These are phyloP conservation scores for Cyclospora cayetanensis DNA, from an alignment of 169 alveolate species.

Conservation along the genomic window DNA sequence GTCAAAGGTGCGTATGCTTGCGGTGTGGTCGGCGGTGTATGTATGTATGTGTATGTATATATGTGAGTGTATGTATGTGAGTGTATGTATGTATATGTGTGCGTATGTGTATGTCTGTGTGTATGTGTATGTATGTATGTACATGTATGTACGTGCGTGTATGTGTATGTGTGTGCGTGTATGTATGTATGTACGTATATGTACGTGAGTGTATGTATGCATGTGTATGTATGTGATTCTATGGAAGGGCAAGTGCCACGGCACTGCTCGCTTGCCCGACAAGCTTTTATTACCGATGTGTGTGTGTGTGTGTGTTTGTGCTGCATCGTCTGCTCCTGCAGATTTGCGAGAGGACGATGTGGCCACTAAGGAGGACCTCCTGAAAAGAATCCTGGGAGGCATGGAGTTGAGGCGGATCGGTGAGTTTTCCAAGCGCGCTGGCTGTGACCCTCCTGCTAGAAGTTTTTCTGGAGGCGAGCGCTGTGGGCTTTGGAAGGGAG, in stretches of 20 bases:
- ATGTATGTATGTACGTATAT: not conserved
- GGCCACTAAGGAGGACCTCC: slow-evolving; percentile 88
- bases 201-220: no score
- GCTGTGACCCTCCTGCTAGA: not conserved
- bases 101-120: no score
- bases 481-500: not conserved
- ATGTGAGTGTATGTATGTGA: no score
- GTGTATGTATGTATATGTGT: no score
- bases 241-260: not conserved
- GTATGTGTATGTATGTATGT: not conserved
- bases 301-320: not conserved
- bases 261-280: not conserved
- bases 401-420: slow-evolving; percentile 75
- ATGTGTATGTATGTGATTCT: not conserved
- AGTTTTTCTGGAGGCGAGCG: not conserved
- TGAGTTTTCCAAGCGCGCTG: not conserved
- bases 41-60: not conserved
- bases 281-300: not conserved
- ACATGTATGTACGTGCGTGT: not conserved
- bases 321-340: not conserved
- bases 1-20: slow-evolving; percentile 80
- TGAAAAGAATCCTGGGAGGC: slow-evolving; percentile 90
- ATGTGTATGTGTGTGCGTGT: not conserved
- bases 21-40: not conserved
- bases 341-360: slow-evolving; percentile 92